Conservation (phyloP, 2,329 filamentous ascomycete genomes). For the Dothideomycetes sp. region DNA sequence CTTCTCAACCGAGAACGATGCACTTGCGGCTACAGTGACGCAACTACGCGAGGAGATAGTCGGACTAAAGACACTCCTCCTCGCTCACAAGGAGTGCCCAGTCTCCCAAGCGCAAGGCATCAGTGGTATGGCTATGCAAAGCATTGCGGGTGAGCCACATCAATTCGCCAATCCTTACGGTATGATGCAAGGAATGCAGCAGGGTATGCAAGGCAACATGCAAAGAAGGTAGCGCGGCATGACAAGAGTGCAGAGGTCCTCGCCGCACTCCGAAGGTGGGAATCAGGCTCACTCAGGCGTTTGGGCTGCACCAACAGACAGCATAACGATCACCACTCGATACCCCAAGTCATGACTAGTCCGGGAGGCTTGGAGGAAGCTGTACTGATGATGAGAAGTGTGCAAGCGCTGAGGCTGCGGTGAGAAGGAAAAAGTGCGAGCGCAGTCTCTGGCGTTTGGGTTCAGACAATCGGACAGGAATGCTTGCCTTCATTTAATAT, state of each 20-base stretch:
- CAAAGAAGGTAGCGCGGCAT: conserved; percentile 21
- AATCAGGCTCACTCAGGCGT: too few species aligned
- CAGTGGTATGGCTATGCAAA: conserved; percentile 37
- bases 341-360: too few species aligned
- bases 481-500: neutral
- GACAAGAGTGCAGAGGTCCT: conserved; percentile 1
- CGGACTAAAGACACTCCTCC: conserved; percentile 80
- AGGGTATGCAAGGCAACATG: conserved; percentile 22
- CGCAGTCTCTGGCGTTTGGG: too few species aligned
- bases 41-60: conserved; percentile 86
- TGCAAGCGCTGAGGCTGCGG: too few species aligned
- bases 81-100: conserved; percentile 93
- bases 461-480: too few species aligned
- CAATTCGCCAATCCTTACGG: conserved; percentile 37
- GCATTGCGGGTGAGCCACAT: conserved; percentile 33
- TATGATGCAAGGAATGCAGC: conserved; percentile 27
- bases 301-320: too few species aligned
- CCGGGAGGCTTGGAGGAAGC: too few species aligned
- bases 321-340: too few species aligned
- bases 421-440: too few species aligned
- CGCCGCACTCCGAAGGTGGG: too few species aligned
- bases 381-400: too few species aligned
- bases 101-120: conserved; percentile 80
- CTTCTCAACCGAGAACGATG: conserved; percentile 85
- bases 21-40: conserved; percentile 70